These are phyloP conservation scores for Spencermartinsiella europaea DNA, from an alignment of 805 yeast genomes.

Conservation along the genomic window DNA sequence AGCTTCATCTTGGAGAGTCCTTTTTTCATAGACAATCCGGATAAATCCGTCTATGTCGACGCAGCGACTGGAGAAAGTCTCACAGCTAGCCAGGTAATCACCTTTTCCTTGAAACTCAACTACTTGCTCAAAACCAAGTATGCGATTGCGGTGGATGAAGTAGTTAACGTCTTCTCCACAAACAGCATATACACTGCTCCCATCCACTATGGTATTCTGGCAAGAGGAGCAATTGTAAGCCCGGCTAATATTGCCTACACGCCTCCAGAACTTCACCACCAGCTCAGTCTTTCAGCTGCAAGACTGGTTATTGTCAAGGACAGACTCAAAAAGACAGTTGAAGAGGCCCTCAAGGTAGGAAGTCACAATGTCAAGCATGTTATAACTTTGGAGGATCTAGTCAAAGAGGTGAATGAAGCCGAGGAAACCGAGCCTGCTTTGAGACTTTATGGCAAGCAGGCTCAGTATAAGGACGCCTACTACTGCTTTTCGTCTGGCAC, in stretches of 20 bases:
- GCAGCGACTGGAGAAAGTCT: conserved; percentile 20
- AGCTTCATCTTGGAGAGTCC: conserved; percentile 14
- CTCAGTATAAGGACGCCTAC: conserved; percentile 22
- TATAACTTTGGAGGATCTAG: conserved; percentile 1
- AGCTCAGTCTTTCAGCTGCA: conserved; percentile 22
- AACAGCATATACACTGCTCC: conserved; percentile 29
- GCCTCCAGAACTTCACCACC: conserved; percentile 30
- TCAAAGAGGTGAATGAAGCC: neutral
- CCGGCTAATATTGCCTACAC: conserved; percentile 34
- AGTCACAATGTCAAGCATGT: neutral
- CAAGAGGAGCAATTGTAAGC: conserved; percentile 28
- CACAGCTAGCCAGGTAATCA: conserved; percentile 14
- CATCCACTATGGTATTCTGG: conserved; percentile 27
- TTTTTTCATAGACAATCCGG: conserved; percentile 9
- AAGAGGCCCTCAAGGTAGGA: conserved; percentile 8
- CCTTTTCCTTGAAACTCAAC: conserved; percentile 18
- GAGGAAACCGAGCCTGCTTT: neutral
- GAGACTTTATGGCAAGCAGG: neutral
- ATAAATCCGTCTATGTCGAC: conserved; percentile 20
- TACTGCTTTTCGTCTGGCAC: conserved; percentile 33
- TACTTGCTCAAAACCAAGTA: conserved; percentile 19
- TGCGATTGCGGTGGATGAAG: conserved; percentile 25
- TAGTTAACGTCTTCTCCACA: conserved; percentile 27
- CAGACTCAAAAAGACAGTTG: conserved; percentile 5
- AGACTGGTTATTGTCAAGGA: conserved; percentile 19